Base-by-base conservation (phyloP, 345 rosid genomes). In the Pistacia atlantica region DNA sequence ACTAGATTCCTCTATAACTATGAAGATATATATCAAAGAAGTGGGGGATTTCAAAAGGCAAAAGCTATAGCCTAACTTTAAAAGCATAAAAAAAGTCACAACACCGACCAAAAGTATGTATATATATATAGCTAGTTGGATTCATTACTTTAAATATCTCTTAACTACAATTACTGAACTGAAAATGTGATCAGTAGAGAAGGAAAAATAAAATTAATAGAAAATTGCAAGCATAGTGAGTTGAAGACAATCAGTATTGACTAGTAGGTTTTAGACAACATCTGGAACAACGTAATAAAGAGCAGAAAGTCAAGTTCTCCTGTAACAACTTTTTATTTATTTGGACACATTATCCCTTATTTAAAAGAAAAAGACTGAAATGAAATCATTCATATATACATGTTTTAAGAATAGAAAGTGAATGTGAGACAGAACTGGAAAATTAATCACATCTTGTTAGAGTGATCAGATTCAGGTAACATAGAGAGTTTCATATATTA, bases 41-140 rank as follows among this genome's bases (percentile, higher is more conserved):
- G 59, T 51, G 17, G 71, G 69, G 46, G 0, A 0, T 42, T 0
- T 42, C 46, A 42, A 42, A 76, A 76, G 74, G 35, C 22, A 48
- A 71, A 80, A 68, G 57, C 71, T 10, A 68, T 12, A 58, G 45
- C 13, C 48, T 46, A 62, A 38, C 10, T 13, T 13, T 42, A 18
- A 0, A 60, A 73, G 64, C 51, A 65, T n/a, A 3, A 8, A 37
- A 16, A 62, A 25, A 55, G 64, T 25, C 79, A 83, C 65, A 16
- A 67, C 77, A 72, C 86, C 87, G 84, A 69, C 84, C 77, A 5
- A 42, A 42, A 37, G 25, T 25, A 25, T 25, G 25, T 25, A 25
- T 25, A 25, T 25, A 25, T 31, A 31, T 31, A 31, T 1, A 42
- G 8, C 6, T 42, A 42, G 46, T 42, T 42, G 46, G 46, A 42